These are phyloP conservation scores for Pelargonium exstipulatum DNA, from an alignment of 441 rosid species.

Conservation along the genomic window DNA sequence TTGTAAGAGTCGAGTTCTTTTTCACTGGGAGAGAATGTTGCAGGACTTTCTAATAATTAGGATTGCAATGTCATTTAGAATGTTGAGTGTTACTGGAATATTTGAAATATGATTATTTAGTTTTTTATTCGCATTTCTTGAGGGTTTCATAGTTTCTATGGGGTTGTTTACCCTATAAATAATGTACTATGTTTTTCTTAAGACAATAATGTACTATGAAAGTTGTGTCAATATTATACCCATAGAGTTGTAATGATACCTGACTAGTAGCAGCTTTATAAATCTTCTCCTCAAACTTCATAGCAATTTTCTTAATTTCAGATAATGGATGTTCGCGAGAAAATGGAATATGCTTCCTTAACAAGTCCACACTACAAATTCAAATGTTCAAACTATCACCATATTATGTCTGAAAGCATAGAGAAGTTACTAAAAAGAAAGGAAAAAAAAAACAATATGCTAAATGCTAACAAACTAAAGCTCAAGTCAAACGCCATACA, in stretches of 20 bases:
- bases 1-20: too few species aligned
- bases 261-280: constrained; percentile 15
- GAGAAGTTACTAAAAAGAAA: constrained; percentile 5
- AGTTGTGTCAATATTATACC: not conserved
- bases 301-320: constrained; percentile 23
- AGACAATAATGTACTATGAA: not conserved
- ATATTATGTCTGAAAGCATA: constrained; percentile 10
- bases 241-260: constrained; percentile 10
- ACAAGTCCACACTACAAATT: constrained; percentile 18
- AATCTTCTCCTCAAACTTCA: constrained; percentile 24
- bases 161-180: not conserved
- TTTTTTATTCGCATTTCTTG: not conserved
- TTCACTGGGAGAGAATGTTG: too few species aligned
- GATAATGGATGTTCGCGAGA: constrained; percentile 20
- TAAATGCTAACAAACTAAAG: not conserved
- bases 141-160: not conserved
- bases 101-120: too few species aligned
- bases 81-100: too few species aligned
- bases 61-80: too few species aligned
- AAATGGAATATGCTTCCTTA: constrained; percentile 22
- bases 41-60: too few species aligned
- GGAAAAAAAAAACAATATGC: not conserved
- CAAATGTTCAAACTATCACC: not conserved
- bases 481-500: not conserved
- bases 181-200: not conserved